phyloP scores from a whole-genome alignment of 352 stramenopile species.

The Phytophthora aleatoria region DNA sequence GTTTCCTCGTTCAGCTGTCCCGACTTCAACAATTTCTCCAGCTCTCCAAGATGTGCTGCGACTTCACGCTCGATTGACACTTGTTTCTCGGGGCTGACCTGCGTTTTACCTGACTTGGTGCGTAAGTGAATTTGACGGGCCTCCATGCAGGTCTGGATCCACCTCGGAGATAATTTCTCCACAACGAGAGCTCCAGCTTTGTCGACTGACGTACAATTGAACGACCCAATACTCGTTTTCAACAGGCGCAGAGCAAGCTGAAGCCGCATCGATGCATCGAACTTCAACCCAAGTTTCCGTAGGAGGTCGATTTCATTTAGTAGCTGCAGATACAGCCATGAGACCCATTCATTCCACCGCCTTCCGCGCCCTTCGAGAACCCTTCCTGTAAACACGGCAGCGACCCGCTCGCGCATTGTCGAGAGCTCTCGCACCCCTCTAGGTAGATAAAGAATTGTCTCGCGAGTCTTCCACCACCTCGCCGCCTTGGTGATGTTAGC shows the following conservation, averaged over 20 bases:
- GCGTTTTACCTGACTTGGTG: slow-evolving; percentile 8
- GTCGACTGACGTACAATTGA: not conserved
- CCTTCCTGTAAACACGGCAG: no score
- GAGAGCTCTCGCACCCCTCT: no score
- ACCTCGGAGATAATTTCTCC: slow-evolving; percentile 5
- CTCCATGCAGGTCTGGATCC: slow-evolving; percentile 23
- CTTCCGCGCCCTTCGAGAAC: no score
- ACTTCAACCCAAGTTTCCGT: no score
- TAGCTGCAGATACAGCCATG: no score
- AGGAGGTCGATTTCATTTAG: no score
- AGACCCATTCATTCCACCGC: no score
- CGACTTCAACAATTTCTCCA: slow-evolving; percentile 23
- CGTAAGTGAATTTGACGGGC: slow-evolving; percentile 14
- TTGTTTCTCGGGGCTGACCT: slow-evolving; percentile 13
- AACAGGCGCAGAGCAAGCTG: slow-evolving; percentile 14
- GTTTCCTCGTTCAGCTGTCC: slow-evolving; percentile 25
- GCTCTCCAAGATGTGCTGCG: slow-evolving; percentile 22
- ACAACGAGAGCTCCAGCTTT: not conserved
- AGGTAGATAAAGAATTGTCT: no score
- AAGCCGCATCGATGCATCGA: no score
- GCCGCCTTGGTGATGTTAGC: no score
- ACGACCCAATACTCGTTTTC: slow-evolving; percentile 1
- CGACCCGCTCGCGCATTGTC: no score
- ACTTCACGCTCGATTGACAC: slow-evolving; percentile 19
- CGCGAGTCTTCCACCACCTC: no score